Evolutionary conservation across 1,284 basidiomycete species (phyloP).

Genomic region (Trametes sp.): DNA sequence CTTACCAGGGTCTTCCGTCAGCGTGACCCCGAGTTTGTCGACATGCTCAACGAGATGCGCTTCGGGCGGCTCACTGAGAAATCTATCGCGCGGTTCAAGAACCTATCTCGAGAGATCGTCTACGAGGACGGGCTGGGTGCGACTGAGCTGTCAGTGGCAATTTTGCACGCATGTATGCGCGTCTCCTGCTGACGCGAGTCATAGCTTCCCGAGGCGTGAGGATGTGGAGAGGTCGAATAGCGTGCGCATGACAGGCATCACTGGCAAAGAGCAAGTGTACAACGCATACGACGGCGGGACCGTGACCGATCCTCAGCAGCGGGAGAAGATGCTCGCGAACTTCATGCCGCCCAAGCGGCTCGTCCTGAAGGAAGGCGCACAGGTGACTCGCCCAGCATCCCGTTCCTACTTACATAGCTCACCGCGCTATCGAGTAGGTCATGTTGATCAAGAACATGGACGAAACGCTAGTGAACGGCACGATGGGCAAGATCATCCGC

Average conservation of each 20-base stretch:
- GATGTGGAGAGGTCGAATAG: conserved; percentile 86
- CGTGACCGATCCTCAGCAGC: conserved; percentile 50
- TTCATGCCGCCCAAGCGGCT: conserved; percentile 42
- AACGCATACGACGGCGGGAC: conserved; percentile 53
- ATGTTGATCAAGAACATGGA: conserved; percentile 78
- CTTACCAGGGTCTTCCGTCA: conserved; percentile 73
- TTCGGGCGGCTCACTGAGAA: conserved; percentile 71
- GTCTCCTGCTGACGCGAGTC: not conserved
- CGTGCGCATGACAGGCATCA: conserved; percentile 57
- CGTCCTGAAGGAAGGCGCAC: conserved; percentile 41
- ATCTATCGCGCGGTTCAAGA: conserved; percentile 68
- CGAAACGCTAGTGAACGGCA: conserved; percentile 83
- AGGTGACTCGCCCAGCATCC: conserved; percentile 25
- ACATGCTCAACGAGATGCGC: conserved; percentile 94
- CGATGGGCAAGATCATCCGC: conserved; percentile 73
- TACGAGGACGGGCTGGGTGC: conserved; percentile 81
- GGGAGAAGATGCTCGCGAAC: conserved; percentile 47
- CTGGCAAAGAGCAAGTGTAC: conserved; percentile 47
- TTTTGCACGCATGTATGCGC: conserved; percentile 40
- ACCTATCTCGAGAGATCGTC: conserved; percentile 61
- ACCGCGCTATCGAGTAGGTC: conserved; percentile 36
- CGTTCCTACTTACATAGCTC: not conserved
- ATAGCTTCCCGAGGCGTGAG: conserved; percentile 73
- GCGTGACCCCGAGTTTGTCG: conserved; percentile 80
- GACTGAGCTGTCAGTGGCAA: conserved; percentile 74